phyloP scores from a whole-genome alignment of 352 stramenopile species.

The Pythium sp. region DNA sequence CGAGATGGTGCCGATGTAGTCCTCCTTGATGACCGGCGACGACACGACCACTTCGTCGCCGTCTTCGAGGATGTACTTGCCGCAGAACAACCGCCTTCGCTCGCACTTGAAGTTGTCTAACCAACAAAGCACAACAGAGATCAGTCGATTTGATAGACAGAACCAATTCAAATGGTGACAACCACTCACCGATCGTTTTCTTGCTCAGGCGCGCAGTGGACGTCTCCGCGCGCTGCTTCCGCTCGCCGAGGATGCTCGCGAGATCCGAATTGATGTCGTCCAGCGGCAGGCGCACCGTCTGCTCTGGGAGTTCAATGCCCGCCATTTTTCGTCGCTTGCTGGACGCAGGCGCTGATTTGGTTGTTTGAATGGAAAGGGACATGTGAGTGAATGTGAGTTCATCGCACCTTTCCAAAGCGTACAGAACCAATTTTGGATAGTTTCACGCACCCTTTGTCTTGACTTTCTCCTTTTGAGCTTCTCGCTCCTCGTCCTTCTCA shows the following conservation, averaged over 20 bases:
- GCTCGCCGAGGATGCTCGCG: slow-evolving; percentile 39
- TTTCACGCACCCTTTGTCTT: slow-evolving; percentile 11
- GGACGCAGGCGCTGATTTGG: slow-evolving; percentile 14
- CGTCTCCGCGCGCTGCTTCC: slow-evolving; percentile 27
- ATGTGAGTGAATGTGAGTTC: neutral
- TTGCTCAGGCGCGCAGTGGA: slow-evolving; percentile 23
- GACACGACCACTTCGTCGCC: slow-evolving; percentile 75
- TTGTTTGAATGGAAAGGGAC: neutral
- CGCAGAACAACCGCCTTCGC: slow-evolving; percentile 55
- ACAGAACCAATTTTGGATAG: neutral
- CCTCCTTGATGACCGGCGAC: slow-evolving; percentile 56
- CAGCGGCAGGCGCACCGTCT: slow-evolving; percentile 47
- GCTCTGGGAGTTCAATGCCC: slow-evolving; percentile 33
- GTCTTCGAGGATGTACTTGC: slow-evolving; percentile 77
- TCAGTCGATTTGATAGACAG: neutral
- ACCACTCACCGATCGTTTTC: slow-evolving; percentile 23
- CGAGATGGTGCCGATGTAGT: slow-evolving; percentile 77
- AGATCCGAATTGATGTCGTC: slow-evolving; percentile 61
- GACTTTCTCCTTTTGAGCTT: slow-evolving; percentile 10
- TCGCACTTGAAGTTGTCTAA: slow-evolving; percentile 44
- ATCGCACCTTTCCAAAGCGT: neutral
- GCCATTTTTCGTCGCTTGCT: slow-evolving; percentile 50
- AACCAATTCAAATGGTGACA: neutral
- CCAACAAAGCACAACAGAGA: neutral
- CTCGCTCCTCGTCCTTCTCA: slow-evolving; percentile 7